These are phyloP conservation scores for Lycium barbarum DNA, from an alignment of 257 asterid species.

Conservation along the genomic window DNA sequence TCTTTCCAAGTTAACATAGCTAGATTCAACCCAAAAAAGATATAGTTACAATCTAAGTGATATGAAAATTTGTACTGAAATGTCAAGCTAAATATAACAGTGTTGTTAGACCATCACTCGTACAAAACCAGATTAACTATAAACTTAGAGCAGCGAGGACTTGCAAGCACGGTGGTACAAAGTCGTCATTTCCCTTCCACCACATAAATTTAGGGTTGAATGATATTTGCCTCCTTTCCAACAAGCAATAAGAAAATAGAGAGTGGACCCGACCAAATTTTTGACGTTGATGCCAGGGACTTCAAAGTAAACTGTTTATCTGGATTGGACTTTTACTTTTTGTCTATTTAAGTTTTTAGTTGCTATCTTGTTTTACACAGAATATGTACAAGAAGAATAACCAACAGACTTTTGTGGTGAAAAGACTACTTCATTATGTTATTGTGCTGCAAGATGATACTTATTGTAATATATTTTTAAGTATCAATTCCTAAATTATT, in stretches of 20 bases:
- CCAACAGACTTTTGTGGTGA: background rate
- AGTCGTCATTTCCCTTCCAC: background rate
- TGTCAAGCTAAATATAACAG: no score
- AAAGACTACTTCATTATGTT: constrained; percentile 4
- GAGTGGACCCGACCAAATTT: background rate
- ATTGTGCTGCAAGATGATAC: constrained; percentile 7
- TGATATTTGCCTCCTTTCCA: background rate
- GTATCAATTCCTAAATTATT: background rate
- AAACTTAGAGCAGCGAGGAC: background rate
- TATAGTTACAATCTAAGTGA: background rate
- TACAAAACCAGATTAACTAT: no score
- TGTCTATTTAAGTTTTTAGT: background rate
- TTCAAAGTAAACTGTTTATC: background rate
- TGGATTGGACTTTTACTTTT: background rate
- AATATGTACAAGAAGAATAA: background rate
- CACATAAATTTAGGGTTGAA: constrained; percentile 14
- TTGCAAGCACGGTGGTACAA: background rate
- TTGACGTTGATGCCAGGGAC: background rate
- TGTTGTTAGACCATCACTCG: no score
- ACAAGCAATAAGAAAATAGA: background rate
- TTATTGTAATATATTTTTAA: background rate
- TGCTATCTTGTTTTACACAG: background rate
- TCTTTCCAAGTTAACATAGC: background rate
- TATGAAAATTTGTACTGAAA: no score
- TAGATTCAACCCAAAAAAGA: background rate